phyloP scores from a whole-genome alignment of 257 asterid genomes.

The Primulina tabacum region DNA sequence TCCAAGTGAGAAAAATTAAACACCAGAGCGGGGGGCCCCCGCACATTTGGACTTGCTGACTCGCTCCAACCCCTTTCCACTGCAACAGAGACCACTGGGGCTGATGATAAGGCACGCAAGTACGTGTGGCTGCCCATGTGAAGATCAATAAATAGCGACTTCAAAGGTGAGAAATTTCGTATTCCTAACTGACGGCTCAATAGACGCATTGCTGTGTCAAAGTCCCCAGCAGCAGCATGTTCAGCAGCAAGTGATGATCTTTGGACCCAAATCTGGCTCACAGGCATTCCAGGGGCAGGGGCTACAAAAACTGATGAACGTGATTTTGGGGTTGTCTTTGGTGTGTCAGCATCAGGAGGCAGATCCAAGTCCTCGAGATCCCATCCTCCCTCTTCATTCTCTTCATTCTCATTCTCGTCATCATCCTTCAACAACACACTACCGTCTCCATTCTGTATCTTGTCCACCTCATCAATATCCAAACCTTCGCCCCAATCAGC shows the following conservation, averaged over 20 bases:
- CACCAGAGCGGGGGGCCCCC: slow-evolving; percentile 78
- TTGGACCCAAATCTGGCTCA: slow-evolving; percentile 88
- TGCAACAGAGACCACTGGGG: slow-evolving; percentile 64
- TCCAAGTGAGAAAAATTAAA: slow-evolving; percentile 62
- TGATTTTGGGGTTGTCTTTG: slow-evolving; percentile 44
- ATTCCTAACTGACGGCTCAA: slow-evolving; percentile 75
- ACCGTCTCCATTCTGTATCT: slow-evolving; percentile 43
- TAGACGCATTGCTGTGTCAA: slow-evolving; percentile 84
- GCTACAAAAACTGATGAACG: slow-evolving; percentile 60
- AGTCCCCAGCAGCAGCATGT: slow-evolving; percentile 88
- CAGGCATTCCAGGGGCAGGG: slow-evolving; percentile 87
- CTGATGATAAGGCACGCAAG: slow-evolving; percentile 67
- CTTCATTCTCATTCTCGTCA: slow-evolving; percentile 42
- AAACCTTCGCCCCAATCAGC: slow-evolving; percentile 56
- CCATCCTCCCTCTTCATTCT: slow-evolving; percentile 74
- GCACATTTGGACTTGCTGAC: slow-evolving; percentile 65
- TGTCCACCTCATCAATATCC: slow-evolving; percentile 51
- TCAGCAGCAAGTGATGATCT: slow-evolving; percentile 84
- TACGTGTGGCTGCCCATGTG: slow-evolving; percentile 75
- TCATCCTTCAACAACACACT: slow-evolving; percentile 38
- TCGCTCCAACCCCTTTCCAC: slow-evolving; percentile 84
- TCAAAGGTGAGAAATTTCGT: slow-evolving; percentile 61
- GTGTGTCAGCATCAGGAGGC: slow-evolving; percentile 78
- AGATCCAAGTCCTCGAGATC: slow-evolving; percentile 73
- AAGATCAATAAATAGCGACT: slow-evolving; percentile 56